Evolutionary conservation across 2,329 filamentous ascomycete genomes (phyloP).

Genomic region (Alternaria tenuissima): DNA sequence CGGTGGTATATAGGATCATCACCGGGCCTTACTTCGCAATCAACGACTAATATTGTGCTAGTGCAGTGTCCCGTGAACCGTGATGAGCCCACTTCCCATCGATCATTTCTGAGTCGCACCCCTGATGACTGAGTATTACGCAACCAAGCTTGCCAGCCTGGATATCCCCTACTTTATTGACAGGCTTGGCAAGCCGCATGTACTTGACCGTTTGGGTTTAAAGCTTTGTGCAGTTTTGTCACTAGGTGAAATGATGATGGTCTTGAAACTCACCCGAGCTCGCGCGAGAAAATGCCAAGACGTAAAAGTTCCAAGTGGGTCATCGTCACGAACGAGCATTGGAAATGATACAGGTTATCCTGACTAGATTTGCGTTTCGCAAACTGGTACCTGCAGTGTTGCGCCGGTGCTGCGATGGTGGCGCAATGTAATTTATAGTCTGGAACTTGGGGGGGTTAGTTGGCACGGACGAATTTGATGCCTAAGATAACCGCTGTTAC

Average conservation of each 20-base stretch:
- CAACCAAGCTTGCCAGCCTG: slow-evolving; percentile 1
- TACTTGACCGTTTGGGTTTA: background rate
- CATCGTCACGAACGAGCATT: background rate
- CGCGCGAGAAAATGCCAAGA: background rate
- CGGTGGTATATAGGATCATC: slow-evolving; percentile 7
- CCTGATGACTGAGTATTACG: slow-evolving; percentile 3
- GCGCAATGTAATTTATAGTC: slow-evolving; percentile 3
- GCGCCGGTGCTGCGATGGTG: background rate
- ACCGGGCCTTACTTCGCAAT: slow-evolving; percentile 1
- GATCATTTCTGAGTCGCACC: background rate
- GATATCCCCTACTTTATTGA: background rate
- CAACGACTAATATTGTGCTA: slow-evolving; percentile 8
- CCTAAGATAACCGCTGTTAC: background rate
- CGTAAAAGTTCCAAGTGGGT: slow-evolving; percentile 6
- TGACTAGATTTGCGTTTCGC: background rate
- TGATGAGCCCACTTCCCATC: slow-evolving; percentile 5
- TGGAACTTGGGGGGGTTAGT: slow-evolving; percentile 1
- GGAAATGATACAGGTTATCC: background rate
- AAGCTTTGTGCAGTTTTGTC: background rate
- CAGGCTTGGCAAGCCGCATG: background rate
- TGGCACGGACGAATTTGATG: background rate
- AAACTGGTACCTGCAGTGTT: background rate
- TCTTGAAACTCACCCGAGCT: slow-evolving; percentile 5
- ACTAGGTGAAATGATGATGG: slow-evolving; percentile 1
- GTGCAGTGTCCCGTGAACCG: slow-evolving; percentile 6